Percentiles rank a stretch among this genome's conserved stretches.
Evolutionary conservation across 2,329 filamentous ascomycete species (phyloP).

Genomic region (Epichloe coenophiala): DNA sequence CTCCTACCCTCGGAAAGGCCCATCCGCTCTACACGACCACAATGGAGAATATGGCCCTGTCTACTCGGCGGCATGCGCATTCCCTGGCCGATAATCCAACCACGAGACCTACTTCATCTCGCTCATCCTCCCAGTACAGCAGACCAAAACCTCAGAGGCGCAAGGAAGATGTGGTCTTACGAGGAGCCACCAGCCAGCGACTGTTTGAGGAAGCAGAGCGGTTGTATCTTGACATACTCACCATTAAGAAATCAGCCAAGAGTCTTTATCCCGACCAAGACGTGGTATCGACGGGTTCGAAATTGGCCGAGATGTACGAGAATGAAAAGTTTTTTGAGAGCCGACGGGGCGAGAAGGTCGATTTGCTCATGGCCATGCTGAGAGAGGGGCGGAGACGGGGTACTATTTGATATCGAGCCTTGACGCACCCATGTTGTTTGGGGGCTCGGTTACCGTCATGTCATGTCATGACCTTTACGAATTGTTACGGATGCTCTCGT

Average conservation of each 20-base stretch:
- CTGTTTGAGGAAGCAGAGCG: constrained; percentile 13
- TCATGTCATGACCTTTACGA: neutral
- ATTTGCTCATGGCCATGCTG: neutral
- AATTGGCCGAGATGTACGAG: constrained; percentile 17
- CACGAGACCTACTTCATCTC: constrained; percentile 1
- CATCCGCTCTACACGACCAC: constrained; percentile 12
- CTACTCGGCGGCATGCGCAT: constrained; percentile 2
- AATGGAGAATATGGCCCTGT: constrained; percentile 12
- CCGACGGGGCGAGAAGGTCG: constrained; percentile 9
- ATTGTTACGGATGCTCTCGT: neutral
- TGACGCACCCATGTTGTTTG: neutral
- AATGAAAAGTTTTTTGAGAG: constrained; percentile 13
- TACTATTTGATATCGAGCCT: constrained; percentile 2
- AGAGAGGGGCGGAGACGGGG: constrained; percentile 8
- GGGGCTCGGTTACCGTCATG: neutral
- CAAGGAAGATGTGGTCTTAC: constrained; percentile 5
- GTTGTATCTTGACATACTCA: constrained; percentile 14
- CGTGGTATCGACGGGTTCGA: constrained; percentile 11
- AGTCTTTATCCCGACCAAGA: constrained; percentile 12
- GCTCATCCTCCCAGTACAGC: neutral
- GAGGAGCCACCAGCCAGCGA: constrained; percentile 4
- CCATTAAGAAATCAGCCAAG: constrained; percentile 10
- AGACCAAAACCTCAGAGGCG: neutral
- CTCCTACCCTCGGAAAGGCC: constrained; percentile 10
- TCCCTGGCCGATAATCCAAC: neutral